phyloP scores from a whole-genome alignment of 2,329 filamentous ascomycete species.

The Penicillium occitanis region DNA sequence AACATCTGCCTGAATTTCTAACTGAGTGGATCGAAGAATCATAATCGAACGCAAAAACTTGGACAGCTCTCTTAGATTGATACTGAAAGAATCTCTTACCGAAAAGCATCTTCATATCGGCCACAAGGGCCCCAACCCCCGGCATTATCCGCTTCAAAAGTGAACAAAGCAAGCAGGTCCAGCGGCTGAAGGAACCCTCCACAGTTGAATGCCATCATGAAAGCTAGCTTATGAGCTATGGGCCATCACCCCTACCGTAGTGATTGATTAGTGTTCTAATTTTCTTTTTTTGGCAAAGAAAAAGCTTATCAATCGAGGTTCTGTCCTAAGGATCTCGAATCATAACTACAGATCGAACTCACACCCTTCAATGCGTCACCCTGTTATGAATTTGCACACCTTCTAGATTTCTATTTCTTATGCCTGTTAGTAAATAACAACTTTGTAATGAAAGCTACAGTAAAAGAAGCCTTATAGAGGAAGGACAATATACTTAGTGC shows the following conservation, averaged over 20 bases:
- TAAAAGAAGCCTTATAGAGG: not conserved
- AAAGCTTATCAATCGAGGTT: not conserved
- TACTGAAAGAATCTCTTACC: not conserved
- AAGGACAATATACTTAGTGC: not conserved
- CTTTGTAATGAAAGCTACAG: not conserved
- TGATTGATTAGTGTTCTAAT: not conserved
- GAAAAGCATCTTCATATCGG: not conserved
- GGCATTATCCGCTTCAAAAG: not conserved
- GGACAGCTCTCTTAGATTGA: not conserved
- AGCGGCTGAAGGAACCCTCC: not conserved
- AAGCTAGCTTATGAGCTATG: not conserved
- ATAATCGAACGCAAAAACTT: not conserved
- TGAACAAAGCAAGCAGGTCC: constrained; percentile 1
- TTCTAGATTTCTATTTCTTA: not conserved
- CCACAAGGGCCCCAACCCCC: not conserved
- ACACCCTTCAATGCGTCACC: not conserved
- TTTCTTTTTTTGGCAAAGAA: not conserved
- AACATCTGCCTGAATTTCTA: not conserved
- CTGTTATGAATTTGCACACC: no score
- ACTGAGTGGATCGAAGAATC: not conserved
- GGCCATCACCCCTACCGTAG: not conserved
- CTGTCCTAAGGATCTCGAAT: not conserved
- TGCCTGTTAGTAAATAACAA: not conserved
- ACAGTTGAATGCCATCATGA: not conserved
- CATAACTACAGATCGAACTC: not conserved